Conservation (phyloP, 208 protist genomes). For the Vickermania ingenoplastis region DNA sequence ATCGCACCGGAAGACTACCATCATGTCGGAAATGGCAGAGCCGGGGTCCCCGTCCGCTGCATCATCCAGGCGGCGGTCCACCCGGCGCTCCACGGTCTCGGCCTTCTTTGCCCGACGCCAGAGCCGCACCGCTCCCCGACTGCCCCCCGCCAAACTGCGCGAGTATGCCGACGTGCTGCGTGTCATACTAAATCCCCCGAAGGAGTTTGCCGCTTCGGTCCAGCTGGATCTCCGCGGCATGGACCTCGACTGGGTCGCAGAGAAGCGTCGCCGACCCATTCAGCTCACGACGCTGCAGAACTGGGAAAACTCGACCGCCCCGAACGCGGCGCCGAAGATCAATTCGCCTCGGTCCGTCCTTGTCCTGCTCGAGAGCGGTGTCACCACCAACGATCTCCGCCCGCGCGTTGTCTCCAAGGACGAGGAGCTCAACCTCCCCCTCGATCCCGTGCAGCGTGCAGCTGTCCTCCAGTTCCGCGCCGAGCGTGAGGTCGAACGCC, state of each 20-base stretch:
- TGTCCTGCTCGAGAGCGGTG: conserved; percentile 60
- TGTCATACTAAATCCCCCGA: conserved; percentile 47
- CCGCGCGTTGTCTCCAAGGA: background rate
- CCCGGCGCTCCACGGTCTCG: no score
- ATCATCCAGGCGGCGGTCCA: no score
- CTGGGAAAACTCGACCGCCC: conserved; percentile 1
- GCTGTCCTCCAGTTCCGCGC: conserved; percentile 29
- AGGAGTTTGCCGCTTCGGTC: conserved; percentile 51
- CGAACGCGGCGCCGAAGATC: conserved; percentile 10
- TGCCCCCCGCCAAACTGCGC: no score
- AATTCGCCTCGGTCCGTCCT: conserved; percentile 80
- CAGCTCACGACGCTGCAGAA: conserved; percentile 23
- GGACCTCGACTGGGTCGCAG: conserved; percentile 62
- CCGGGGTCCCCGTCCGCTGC: no score
- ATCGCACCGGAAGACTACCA: no score
- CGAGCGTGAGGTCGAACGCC: conserved; percentile 16
- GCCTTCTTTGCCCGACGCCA: no score
- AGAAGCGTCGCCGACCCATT: conserved; percentile 16
- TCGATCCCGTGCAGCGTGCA: conserved; percentile 18
- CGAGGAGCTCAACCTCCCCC: conserved; percentile 9
- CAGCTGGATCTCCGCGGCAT: conserved; percentile 36
- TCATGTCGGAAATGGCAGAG: no score
- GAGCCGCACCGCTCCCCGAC: no score
- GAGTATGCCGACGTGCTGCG: conserved; percentile 42
- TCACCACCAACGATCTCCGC: conserved; percentile 34